Evolutionary conservation across 805 yeast species (phyloP).

Genomic region (Saccharomycopsis synnaedendra): DNA sequence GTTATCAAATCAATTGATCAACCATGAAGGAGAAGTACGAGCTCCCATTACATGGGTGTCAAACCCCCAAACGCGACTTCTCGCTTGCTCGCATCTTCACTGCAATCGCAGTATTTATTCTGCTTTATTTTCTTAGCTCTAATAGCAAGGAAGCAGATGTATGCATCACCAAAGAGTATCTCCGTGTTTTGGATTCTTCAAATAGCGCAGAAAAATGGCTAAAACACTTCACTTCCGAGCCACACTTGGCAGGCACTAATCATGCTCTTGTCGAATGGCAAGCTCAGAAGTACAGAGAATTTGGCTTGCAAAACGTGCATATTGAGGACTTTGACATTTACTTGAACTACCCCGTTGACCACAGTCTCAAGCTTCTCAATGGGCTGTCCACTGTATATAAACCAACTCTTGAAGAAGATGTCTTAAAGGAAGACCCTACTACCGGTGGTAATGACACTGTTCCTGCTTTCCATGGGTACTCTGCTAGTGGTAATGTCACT

Average conservation of each 20-base stretch:
- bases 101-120: no score
- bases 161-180: conserved; percentile 13
- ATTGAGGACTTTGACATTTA: conserved; percentile 52
- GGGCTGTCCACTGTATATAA: conserved; percentile 27
- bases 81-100: no score
- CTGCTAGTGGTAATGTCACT: conserved; percentile 67
- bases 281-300: conserved; percentile 41
- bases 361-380: conserved; percentile 31
- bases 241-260: conserved; percentile 51
- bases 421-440: conserved; percentile 37
- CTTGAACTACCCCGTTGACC: conserved; percentile 50
- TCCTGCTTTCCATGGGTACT: conserved; percentile 70
- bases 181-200: conserved; percentile 19
- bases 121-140: no score
- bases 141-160: no score
- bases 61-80: no score
- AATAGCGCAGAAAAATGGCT: conserved; percentile 43
- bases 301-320: conserved; percentile 38
- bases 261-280: conserved; percentile 47
- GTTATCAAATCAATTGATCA: no score
- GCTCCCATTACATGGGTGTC: no score
- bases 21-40: no score
- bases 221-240: conserved; percentile 35
- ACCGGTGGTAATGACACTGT: conserved; percentile 33
- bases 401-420: conserved; percentile 45